Conservation (phyloP, 2,329 filamentous ascomycete species). For the Davidsoniella australis region DNA sequence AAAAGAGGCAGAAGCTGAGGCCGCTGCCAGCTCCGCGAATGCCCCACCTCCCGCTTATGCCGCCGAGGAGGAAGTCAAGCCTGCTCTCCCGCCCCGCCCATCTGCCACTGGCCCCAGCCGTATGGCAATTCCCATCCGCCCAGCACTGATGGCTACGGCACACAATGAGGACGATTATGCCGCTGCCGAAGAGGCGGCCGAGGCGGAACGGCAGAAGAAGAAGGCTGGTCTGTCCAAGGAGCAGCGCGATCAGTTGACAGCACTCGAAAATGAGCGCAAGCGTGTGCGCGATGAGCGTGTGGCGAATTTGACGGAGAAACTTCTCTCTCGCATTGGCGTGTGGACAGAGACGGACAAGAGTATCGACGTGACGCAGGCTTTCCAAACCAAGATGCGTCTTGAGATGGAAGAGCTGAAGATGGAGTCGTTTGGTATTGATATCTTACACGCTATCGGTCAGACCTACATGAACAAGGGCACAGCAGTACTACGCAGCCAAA, state of each 20-base stretch:
- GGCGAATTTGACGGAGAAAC: constrained; percentile 64
- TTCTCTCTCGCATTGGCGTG: constrained; percentile 75
- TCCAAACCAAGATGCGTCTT: constrained; percentile 83
- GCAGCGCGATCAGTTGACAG: constrained; percentile 78
- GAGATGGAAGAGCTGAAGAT: constrained; percentile 98
- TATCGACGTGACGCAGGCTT: constrained; percentile 66
- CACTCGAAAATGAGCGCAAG: constrained; percentile 73
- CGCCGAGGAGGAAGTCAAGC: constrained; percentile 8
- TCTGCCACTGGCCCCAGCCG: constrained; percentile 19
- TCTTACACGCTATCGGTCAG: constrained; percentile 82
- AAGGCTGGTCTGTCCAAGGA: constrained; percentile 77
- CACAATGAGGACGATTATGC: constrained; percentile 46
- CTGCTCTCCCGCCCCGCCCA: neutral
- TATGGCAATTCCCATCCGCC: constrained; percentile 54
- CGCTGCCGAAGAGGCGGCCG: constrained; percentile 53
- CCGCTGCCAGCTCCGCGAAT: too few relatives aligned
- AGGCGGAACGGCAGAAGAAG: constrained; percentile 53
- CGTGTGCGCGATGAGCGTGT: constrained; percentile 79
- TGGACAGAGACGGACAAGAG: constrained; percentile 97
- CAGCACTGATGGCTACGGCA: constrained; percentile 68
- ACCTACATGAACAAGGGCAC: constrained; percentile 82
- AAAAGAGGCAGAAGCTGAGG: constrained; percentile 20
- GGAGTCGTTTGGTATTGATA: constrained; percentile 95
- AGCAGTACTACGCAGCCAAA: constrained; percentile 81
- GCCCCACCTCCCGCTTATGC: constrained; percentile 11